Conservation (phyloP, 139 green algal genomes). For the Gonium pectorale region DNA sequence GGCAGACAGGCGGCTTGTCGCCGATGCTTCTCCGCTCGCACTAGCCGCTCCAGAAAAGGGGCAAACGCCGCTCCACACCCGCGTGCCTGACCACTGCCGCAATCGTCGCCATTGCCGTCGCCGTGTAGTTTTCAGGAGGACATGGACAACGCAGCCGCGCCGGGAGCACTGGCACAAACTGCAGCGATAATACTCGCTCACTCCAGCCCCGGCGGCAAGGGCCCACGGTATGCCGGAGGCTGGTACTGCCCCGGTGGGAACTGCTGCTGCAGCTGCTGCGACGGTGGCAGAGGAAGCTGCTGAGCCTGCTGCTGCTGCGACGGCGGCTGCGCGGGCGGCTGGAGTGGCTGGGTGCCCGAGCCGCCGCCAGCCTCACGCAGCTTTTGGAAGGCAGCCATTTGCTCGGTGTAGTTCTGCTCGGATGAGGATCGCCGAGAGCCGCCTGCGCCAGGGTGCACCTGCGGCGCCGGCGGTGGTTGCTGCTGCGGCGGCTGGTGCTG, state of each 20-base stretch:
- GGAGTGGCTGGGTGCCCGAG: not conserved
- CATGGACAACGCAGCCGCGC: too few relatives aligned
- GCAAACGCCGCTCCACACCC: too few relatives aligned
- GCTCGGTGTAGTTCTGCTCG: constrained; percentile 12
- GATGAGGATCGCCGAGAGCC: too few relatives aligned
- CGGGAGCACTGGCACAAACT: too few relatives aligned
- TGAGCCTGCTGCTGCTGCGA: constrained; percentile 17
- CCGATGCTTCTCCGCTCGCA: too few relatives aligned
- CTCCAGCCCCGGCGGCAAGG: not conserved
- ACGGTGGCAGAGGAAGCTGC: not conserved
- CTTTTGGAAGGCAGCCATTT: not conserved
- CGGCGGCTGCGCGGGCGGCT: not conserved
- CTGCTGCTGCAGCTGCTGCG: constrained; percentile 12
- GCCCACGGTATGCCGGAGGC: not conserved
- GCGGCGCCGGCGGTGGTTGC: too few relatives aligned
- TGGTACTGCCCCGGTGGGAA: constrained; percentile 4
- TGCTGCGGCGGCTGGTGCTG: not conserved
- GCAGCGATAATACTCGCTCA: not conserved
- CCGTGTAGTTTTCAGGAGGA: too few relatives aligned
- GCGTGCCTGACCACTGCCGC: too few relatives aligned
- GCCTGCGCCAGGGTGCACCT: too few relatives aligned
- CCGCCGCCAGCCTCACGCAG: not conserved
- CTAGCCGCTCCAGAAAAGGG: too few relatives aligned
- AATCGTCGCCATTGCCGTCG: too few relatives aligned
- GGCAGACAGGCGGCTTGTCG: too few relatives aligned